Evolutionary conservation across 2,329 filamentous ascomycete species (phyloP), one percentile per base, ranked within the genome.

Genomic region (Aspergillus uvarum): DNA sequence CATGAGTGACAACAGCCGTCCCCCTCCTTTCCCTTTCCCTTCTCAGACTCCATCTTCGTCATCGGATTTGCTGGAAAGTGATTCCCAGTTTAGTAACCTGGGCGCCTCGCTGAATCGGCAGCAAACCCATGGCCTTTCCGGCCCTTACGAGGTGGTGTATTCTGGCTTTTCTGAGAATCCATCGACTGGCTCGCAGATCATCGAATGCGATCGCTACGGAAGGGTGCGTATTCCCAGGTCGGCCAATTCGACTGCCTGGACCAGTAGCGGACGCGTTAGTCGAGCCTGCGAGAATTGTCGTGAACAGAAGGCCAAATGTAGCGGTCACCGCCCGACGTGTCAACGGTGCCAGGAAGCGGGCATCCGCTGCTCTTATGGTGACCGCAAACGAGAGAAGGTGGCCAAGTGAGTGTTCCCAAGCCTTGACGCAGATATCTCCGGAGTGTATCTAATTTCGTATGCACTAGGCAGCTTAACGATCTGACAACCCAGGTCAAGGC

Each of bases 231-330:
- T 74, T 12, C 70, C 72, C 12, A 65, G 72, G 35, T 67, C 65
- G n/a, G 54, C 63, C 10, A 66, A 64, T 32, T 47, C 68, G 24
- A 65, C 58, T 59, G 64, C 47, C 54, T 67, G 63, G 62, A 68
- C 65, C 47, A 70, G 55, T 52, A 70, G 67, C 29, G 71, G 71
- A 55, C 72, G 74, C 32, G 72, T 75, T 47, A 73, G 73, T 58
- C 72, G 70, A 35, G 78, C 78, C 5, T 80, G 78, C 58, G 77
- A 80, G 63, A 76, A 76, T 56, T 80, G 78, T 62, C 76, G 78
- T 11, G 74, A 78, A 47, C 73, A 78, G 54, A 80, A 80, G 66
- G 78, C 76, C 57, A 80, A 80, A 68, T 80, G 78, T 68, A 77
- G 73, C 62, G 78, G 78, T 6, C 75, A 79, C 66, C 74, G 73